Conservation (phyloP, 805 yeast species). For the Kluyveromyces lactis region DNA sequence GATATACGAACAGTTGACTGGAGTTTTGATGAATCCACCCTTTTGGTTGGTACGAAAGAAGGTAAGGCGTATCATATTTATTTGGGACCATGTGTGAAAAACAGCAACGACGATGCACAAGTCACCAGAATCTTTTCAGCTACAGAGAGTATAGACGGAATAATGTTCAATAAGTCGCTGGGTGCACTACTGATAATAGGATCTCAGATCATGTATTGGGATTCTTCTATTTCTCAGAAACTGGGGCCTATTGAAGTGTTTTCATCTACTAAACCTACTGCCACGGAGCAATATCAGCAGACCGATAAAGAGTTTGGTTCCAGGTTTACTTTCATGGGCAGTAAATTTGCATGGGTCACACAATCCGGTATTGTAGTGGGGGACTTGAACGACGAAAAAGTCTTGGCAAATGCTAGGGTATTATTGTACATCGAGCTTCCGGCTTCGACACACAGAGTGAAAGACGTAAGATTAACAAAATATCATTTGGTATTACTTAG, state of each 20-base stretch:
- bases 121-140: conserved; percentile 10
- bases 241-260: conserved; percentile 11
- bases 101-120: conserved; percentile 8
- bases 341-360: conserved; percentile 40
- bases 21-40: conserved; percentile 8
- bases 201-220: conserved; percentile 18
- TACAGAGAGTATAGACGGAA: conserved; percentile 20
- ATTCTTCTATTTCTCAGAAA: neutral
- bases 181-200: conserved; percentile 18
- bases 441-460: conserved; percentile 25
- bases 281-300: conserved; percentile 32
- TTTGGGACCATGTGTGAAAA: conserved; percentile 2
- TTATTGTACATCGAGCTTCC: conserved; percentile 35
- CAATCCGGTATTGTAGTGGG: conserved; percentile 41
- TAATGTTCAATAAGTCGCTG: conserved; percentile 8
- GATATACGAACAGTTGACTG: conserved; percentile 19
- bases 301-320: conserved; percentile 26
- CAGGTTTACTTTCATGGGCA: conserved; percentile 23
- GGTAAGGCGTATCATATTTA: conserved; percentile 17
- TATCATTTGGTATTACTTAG: conserved; percentile 46
- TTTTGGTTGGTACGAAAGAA: conserved; percentile 19
- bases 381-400: conserved; percentile 13
- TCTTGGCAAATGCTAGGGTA: conserved; percentile 31
- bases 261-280: conserved; percentile 26
- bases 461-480: conserved; percentile 39